These are phyloP conservation scores for Candida morakotiae DNA, from an alignment of 805 yeast genomes.

Conservation along the genomic window DNA sequence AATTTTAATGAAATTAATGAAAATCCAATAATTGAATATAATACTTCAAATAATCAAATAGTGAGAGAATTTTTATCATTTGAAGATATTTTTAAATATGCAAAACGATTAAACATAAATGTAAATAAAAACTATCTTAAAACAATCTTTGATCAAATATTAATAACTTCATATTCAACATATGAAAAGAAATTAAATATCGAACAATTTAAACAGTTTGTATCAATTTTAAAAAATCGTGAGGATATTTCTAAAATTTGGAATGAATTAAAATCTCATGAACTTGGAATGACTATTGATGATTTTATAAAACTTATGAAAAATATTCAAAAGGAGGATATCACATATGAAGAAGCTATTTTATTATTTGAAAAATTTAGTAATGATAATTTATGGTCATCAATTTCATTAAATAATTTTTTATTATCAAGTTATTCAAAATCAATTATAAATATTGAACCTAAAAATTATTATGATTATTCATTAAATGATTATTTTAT, in stretches of 20 bases:
- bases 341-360: constrained; percentile 20
- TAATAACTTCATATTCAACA: constrained; percentile 17
- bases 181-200: constrained; percentile 48
- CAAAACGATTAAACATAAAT: constrained; percentile 68
- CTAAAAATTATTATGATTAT: constrained; percentile 20
- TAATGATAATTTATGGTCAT: constrained; percentile 17
- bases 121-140: constrained; percentile 52
- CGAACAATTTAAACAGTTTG: constrained; percentile 72
- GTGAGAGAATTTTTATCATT: constrained; percentile 43
- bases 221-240: constrained; percentile 60
- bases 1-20: constrained; percentile 36
- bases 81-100: constrained; percentile 62
- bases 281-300: constrained; percentile 16
- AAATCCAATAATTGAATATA: constrained; percentile 9
- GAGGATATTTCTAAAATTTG: constrained; percentile 57
- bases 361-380: constrained; percentile 27
- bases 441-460: constrained; percentile 13
- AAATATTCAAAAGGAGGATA: constrained; percentile 45
- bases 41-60: constrained; percentile 8
- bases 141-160: constrained; percentile 38
- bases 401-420: constrained; percentile 31
- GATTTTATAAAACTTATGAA: constrained; percentile 37
- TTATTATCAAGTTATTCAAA: constrained; percentile 26
- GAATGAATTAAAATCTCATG: constrained; percentile 22
- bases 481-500: constrained; percentile 87